These are phyloP conservation scores for Lodderomyces margitis DNA, from an alignment of 1,139 yeast species.

Conservation along the genomic window DNA sequence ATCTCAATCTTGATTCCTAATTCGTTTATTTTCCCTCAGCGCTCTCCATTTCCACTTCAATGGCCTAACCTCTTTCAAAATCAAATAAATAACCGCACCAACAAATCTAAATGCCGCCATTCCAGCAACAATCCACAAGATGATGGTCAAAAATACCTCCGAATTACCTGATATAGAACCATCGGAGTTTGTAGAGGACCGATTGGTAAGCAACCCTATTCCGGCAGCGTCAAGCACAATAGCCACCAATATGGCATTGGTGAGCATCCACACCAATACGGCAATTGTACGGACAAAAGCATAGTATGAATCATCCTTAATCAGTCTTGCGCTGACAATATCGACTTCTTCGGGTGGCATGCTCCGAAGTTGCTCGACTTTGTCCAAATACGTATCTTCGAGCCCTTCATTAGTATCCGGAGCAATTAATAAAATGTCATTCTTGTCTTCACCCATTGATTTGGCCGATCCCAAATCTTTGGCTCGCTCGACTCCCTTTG, in stretches of 20 bases:
- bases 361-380: constrained; percentile 45
- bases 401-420: constrained; percentile 62
- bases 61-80: constrained; percentile 39
- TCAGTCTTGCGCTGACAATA: constrained; percentile 21
- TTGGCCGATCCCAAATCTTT: constrained; percentile 73
- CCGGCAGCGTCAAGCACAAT: constrained; percentile 46
- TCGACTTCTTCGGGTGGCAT: constrained; percentile 25
- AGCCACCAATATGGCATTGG: constrained; percentile 42
- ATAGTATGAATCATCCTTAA: constrained; percentile 41
- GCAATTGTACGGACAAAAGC: constrained; percentile 47
- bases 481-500: constrained; percentile 66
- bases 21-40: constrained; percentile 12
- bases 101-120: constrained; percentile 43
- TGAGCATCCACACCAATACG: constrained; percentile 46
- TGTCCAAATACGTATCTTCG: constrained; percentile 55
- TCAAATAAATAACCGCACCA: constrained; percentile 39
- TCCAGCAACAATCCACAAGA: constrained; percentile 51
- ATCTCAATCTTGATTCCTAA: not conserved
- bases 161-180: constrained; percentile 38
- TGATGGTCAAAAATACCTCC: constrained; percentile 41
- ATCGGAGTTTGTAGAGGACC: constrained; percentile 21
- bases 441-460: constrained; percentile 46
- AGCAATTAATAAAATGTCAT: constrained; percentile 64
- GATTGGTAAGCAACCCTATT: constrained; percentile 26
- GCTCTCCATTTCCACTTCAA: constrained; percentile 40